Conservation (phyloP, 345 rosid genomes). For the Rhizophora mangle region DNA sequence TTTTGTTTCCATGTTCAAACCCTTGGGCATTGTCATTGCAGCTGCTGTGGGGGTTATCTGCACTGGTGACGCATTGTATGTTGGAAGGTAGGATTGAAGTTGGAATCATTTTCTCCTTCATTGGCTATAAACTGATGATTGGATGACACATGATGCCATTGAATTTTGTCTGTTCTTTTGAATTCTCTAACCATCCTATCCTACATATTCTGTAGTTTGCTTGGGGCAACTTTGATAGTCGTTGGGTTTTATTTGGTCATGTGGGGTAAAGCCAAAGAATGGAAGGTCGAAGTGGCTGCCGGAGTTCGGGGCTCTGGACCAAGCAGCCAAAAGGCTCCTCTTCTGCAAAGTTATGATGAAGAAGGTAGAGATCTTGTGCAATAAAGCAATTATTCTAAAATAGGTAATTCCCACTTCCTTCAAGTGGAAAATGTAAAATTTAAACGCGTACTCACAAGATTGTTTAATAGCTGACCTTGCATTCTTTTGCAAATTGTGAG, state of each 20-base stretch:
- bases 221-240: constrained; percentile 47
- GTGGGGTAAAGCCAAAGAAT: constrained; percentile 57
- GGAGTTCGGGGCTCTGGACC: constrained; percentile 17
- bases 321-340: constrained; percentile 32
- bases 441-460: no score
- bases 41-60: constrained; percentile 43
- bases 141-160: neutral
- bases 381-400: constrained; percentile 1
- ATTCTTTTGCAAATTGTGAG: no score
- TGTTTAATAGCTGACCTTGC: neutral
- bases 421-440: neutral
- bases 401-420: constrained; percentile 17
- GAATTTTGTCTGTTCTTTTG: neutral
- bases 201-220: constrained; percentile 32
- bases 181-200: neutral
- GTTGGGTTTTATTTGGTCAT: constrained; percentile 51
- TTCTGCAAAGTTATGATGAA: constrained; percentile 35
- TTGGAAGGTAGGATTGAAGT: constrained; percentile 48
- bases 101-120: neutral
- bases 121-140: neutral
- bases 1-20: constrained; percentile 68
- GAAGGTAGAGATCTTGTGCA: constrained; percentile 22
- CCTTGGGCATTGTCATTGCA: constrained; percentile 54
- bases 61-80: constrained; percentile 47
- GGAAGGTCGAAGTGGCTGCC: constrained; percentile 17